Evolutionary conservation across 768 basidiomycete species (phyloP).

Genomic region (Mycena polygramma): DNA sequence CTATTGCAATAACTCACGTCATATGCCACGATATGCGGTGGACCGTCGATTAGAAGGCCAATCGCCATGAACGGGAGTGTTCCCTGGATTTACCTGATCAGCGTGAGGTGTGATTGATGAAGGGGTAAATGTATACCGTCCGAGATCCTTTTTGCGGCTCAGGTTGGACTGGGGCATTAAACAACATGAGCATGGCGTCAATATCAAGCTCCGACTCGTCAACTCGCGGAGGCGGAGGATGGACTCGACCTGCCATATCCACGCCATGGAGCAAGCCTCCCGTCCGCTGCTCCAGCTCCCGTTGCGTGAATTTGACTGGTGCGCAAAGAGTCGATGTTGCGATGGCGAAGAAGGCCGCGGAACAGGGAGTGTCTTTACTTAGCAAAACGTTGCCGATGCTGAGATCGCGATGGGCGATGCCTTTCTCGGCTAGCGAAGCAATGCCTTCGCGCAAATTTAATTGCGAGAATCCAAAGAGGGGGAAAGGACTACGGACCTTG

Average conservation of each 20-base stretch:
- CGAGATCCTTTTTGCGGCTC: slow-evolving; percentile 16
- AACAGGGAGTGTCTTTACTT: slow-evolving; percentile 14
- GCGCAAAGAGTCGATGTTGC: slow-evolving; percentile 4
- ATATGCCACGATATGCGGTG: slow-evolving; percentile 11
- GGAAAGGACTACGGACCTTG: slow-evolving; percentile 13
- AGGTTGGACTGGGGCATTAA: background rate
- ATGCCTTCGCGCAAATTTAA: slow-evolving; percentile 7
- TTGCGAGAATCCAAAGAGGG: slow-evolving; percentile 18
- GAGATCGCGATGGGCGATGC: slow-evolving; percentile 12
- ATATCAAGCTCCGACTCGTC: background rate
- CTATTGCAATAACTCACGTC: slow-evolving; percentile 27
- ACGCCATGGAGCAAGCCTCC: slow-evolving; percentile 23
- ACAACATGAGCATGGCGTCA: background rate
- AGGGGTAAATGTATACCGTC: slow-evolving; percentile 17
- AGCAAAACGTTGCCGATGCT: slow-evolving; percentile 25
- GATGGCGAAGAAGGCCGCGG: slow-evolving; percentile 23
- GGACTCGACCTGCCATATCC: slow-evolving; percentile 26
- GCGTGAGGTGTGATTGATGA: slow-evolving; percentile 21
- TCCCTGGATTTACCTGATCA: slow-evolving; percentile 22
- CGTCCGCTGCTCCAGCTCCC: slow-evolving; percentile 27
- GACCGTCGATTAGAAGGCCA: slow-evolving; percentile 8
- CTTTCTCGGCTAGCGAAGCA: slow-evolving; percentile 1
- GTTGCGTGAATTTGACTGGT: slow-evolving; percentile 18
- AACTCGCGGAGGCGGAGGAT: slow-evolving; percentile 6
- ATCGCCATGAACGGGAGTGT: slow-evolving; percentile 28